phyloP scores from a whole-genome alignment of 768 basidiomycete genomes.

The Psilocybe cubensis region DNA sequence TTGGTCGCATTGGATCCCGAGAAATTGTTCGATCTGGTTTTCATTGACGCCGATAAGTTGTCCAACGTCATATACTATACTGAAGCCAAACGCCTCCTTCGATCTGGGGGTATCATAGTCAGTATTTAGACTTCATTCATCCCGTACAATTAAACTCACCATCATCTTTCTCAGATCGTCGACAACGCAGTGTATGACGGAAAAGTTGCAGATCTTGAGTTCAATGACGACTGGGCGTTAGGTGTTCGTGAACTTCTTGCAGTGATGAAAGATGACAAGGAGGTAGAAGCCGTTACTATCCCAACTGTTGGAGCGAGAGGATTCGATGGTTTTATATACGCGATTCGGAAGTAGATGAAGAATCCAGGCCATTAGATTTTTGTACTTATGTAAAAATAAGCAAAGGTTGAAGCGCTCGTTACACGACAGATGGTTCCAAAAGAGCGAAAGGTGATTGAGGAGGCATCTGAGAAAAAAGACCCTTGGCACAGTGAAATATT shows the following conservation, averaged over 20 bases:
- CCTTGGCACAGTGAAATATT: no score
- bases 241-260: slow-evolving; percentile 51
- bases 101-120: slow-evolving; percentile 65
- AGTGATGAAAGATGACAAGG: slow-evolving; percentile 49
- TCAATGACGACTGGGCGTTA: slow-evolving; percentile 36
- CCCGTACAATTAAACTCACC: not conserved
- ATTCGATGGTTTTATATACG: slow-evolving; percentile 58
- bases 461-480: no score
- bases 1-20: slow-evolving; percentile 49
- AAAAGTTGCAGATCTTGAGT: slow-evolving; percentile 42
- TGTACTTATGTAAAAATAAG: no score
- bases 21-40: slow-evolving; percentile 62
- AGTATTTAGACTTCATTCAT: slow-evolving; percentile 16
- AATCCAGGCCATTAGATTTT: no score
- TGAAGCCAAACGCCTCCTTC: slow-evolving; percentile 60
- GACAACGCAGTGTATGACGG: slow-evolving; percentile 64
- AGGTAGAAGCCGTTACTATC: slow-evolving; percentile 57
- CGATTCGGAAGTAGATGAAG: slow-evolving; percentile 35
- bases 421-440: no score
- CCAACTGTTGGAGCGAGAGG: slow-evolving; percentile 54
- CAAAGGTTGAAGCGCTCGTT: no score
- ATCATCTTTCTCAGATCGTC: slow-evolving; percentile 47
- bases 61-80: slow-evolving; percentile 55
- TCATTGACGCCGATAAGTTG: slow-evolving; percentile 74
- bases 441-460: no score